A percentile compares a stretch with the other conserved stretches of the same genome.
Evolutionary conservation across 1,284 basidiomycete species (phyloP).

Genomic region (Sphaerobolus stellatus): DNA sequence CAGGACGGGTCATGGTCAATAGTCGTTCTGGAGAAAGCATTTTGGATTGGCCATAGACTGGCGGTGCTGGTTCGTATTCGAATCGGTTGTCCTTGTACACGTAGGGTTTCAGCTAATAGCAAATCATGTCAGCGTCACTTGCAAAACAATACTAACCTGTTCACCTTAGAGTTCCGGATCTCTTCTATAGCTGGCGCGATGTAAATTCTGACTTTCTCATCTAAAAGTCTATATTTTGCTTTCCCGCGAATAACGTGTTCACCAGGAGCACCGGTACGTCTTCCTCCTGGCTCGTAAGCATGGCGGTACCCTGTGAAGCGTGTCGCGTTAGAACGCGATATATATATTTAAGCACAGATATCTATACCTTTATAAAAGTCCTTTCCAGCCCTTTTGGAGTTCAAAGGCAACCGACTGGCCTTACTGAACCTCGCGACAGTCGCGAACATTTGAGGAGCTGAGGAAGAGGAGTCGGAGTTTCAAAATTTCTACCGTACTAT

Average conservation of each 20-base stretch:
- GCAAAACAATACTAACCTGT: background rate
- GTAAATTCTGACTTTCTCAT: conserved; percentile 80
- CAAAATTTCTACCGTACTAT: background rate
- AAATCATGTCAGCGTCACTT: background rate
- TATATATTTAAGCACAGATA: background rate
- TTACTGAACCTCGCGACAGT: conserved; percentile 67
- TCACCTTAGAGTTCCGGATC: conserved; percentile 59
- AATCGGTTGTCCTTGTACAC: conserved; percentile 4
- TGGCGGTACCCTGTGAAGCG: conserved; percentile 71
- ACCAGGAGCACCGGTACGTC: conserved; percentile 84
- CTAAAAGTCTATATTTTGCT: conserved; percentile 75
- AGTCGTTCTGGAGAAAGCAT: conserved; percentile 1
- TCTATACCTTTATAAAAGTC: conserved; percentile 89
- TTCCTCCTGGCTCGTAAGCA: conserved; percentile 77
- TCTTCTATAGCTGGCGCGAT: conserved; percentile 74
- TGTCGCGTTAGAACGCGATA: conserved; percentile 1
- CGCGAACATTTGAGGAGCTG: conserved; percentile 54
- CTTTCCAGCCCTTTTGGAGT: conserved; percentile 84
- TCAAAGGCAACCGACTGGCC: conserved; percentile 78
- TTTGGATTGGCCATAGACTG: conserved; percentile 7
- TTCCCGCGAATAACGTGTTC: conserved; percentile 73
- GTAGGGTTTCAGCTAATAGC: conserved; percentile 7
- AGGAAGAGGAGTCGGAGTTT: conserved; percentile 1
- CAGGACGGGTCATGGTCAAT: background rate
- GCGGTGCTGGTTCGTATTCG: conserved; percentile 7